Percentiles rank a stretch among this genome's conserved stretches.
These are phyloP conservation scores for Pseudogymnoascus sp. DNA, from an alignment of 2,329 filamentous ascomycete genomes.

Conservation along the genomic window DNA sequence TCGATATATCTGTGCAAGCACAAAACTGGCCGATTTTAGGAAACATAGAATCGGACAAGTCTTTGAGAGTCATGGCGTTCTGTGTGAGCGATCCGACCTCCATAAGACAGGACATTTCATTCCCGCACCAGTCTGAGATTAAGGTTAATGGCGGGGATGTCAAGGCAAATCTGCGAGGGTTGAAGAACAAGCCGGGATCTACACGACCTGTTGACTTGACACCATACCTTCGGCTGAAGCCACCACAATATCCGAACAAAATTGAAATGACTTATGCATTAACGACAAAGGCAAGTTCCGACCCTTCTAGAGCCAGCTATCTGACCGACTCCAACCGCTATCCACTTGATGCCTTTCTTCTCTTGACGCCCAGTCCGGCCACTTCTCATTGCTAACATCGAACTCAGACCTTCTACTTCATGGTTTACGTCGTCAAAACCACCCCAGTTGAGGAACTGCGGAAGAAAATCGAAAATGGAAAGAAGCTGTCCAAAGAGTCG, in stretches of 20 bases:
- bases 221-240: constrained; percentile 59
- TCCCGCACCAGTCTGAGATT: constrained; percentile 87
- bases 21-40: constrained; percentile 34
- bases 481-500: constrained; percentile 68
- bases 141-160: constrained; percentile 83
- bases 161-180: constrained; percentile 83
- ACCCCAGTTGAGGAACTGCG: constrained; percentile 66
- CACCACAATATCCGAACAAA: constrained; percentile 61
- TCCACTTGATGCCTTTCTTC: constrained; percentile 1
- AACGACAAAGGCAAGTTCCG: constrained; percentile 65
- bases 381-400: neutral
- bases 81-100: constrained; percentile 58
- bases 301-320: constrained; percentile 11
- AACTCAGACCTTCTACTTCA: constrained; percentile 60
- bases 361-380: neutral
- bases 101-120: constrained; percentile 68
- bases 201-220: constrained; percentile 93
- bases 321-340: constrained; percentile 12
- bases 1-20: constrained; percentile 50
- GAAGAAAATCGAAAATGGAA: constrained; percentile 53
- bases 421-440: constrained; percentile 67
- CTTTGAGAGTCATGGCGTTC: constrained; percentile 69
- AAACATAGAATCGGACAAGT: constrained; percentile 19
- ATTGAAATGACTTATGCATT: constrained; percentile 87
- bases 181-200: constrained; percentile 94